These are phyloP conservation scores for Chondrus crispus DNA, from an alignment of 23 red algal genomes.

Conservation along the genomic window DNA sequence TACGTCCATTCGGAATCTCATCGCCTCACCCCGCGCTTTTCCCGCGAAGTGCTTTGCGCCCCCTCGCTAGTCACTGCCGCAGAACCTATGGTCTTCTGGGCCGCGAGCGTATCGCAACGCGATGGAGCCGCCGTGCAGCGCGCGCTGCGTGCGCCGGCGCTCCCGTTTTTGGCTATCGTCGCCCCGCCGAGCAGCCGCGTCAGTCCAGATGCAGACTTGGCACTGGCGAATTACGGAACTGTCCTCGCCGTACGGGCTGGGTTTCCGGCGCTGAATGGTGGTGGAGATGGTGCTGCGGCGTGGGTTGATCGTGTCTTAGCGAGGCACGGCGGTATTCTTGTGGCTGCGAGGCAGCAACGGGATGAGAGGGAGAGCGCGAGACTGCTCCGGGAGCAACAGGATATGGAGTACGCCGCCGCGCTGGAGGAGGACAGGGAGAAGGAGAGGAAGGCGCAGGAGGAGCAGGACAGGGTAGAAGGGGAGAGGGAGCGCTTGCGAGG, in stretches of 20 bases:
- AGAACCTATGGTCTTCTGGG: slow-evolving; percentile 79
- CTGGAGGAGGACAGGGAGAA: slow-evolving; percentile 66
- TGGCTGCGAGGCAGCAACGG: slow-evolving; percentile 26
- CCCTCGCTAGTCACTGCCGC: slow-evolving; percentile 42
- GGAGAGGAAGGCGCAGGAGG: slow-evolving; percentile 44
- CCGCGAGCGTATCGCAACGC: slow-evolving; percentile 53
- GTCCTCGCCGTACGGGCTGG: slow-evolving; percentile 27
- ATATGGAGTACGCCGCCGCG: slow-evolving; percentile 74
- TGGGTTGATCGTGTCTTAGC: slow-evolving; percentile 68
- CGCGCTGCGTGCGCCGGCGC: slow-evolving; percentile 52
- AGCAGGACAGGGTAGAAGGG: slow-evolving; percentile 44
- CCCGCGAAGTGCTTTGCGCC: slow-evolving; percentile 57
- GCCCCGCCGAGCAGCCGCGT: slow-evolving; percentile 5
- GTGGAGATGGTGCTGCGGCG: slow-evolving; percentile 16
- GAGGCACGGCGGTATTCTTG: slow-evolving; percentile 52
- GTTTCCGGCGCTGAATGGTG: slow-evolving; percentile 20
- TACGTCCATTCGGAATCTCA: slow-evolving; percentile 90
- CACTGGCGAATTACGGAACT: slow-evolving; percentile 36
- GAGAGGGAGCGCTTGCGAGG: slow-evolving; percentile 50
- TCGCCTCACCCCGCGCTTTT: slow-evolving; percentile 60
- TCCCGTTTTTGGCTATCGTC: slow-evolving; percentile 87
- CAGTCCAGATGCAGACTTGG: slow-evolving; percentile 1
- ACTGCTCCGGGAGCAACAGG: slow-evolving; percentile 85
- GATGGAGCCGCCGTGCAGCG: slow-evolving; percentile 53
- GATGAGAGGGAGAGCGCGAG: slow-evolving; percentile 64